phyloP scores from a whole-genome alignment of 805 yeast genomes.

The Yarrowia hollandica region DNA sequence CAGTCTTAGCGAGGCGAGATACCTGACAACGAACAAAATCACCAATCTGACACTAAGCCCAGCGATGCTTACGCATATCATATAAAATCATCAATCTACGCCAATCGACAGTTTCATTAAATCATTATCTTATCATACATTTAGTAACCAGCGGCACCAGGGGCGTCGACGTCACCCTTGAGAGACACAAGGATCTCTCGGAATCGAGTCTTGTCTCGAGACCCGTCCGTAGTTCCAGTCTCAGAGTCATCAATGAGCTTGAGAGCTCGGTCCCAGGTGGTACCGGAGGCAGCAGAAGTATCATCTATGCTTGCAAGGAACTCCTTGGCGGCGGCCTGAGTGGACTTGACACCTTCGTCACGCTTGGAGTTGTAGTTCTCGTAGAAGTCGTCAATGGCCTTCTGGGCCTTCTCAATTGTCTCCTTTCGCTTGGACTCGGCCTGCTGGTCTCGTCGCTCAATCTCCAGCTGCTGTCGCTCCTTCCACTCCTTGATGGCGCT shows the following conservation, averaged over 20 bases:
- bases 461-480: slow-evolving; percentile 74
- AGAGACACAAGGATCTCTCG: slow-evolving; percentile 62
- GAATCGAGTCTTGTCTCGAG: slow-evolving; percentile 65
- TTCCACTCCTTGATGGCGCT: slow-evolving; percentile 75
- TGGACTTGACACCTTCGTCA: slow-evolving; percentile 63
- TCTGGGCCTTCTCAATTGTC: slow-evolving; percentile 71
- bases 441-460: slow-evolving; percentile 73
- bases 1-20: too few relatives aligned
- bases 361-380: slow-evolving; percentile 85
- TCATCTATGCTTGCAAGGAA: slow-evolving; percentile 74
- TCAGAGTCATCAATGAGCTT: slow-evolving; percentile 52
- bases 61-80: too few relatives aligned
- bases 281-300: slow-evolving; percentile 44
- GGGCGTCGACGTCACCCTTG: slow-evolving; percentile 69
- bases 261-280: slow-evolving; percentile 61
- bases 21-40: too few relatives aligned
- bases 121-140: slow-evolving; percentile 22
- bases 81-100: too few relatives aligned
- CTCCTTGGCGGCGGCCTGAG: slow-evolving; percentile 65
- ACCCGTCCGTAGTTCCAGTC: slow-evolving; percentile 48
- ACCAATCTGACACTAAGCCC: too few relatives aligned
- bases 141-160: slow-evolving; percentile 71
- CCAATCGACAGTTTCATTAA: background rate
- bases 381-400: slow-evolving; percentile 86
- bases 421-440: slow-evolving; percentile 63